These are phyloP conservation scores for Cercospora zeina DNA, from an alignment of 2,329 filamentous ascomycete genomes.

Conservation along the genomic window DNA sequence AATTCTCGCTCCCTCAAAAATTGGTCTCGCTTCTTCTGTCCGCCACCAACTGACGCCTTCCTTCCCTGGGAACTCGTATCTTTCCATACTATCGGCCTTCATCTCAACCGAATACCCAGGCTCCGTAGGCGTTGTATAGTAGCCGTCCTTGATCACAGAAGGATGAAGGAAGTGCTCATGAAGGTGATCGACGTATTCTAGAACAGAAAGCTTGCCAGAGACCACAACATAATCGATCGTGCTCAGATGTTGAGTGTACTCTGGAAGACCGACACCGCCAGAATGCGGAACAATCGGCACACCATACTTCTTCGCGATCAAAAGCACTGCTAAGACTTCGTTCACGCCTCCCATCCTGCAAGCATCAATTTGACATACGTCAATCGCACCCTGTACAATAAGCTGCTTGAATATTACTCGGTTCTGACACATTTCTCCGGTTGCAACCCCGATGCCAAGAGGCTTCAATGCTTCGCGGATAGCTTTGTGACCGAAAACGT, in stretches of 20 bases:
- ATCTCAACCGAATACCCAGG: slow-evolving; percentile 92
- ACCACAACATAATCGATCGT: slow-evolving; percentile 93
- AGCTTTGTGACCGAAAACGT: slow-evolving; percentile 83
- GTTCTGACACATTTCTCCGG: slow-evolving; percentile 95
- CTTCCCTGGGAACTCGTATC: slow-evolving; percentile 73
- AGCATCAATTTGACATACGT: slow-evolving; percentile 86
- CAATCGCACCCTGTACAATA: slow-evolving; percentile 74
- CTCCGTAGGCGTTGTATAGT: slow-evolving; percentile 80
- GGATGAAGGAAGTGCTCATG: slow-evolving; percentile 92
- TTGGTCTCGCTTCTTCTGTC: slow-evolving; percentile 73
- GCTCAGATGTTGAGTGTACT: slow-evolving; percentile 90
- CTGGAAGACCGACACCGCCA: slow-evolving; percentile 84
- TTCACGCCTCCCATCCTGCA: slow-evolving; percentile 89
- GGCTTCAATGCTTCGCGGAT: slow-evolving; percentile 77
- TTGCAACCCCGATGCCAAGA: slow-evolving; percentile 78
- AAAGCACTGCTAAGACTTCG: slow-evolving; percentile 84
- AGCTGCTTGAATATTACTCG: slow-evolving; percentile 93
- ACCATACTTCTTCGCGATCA: slow-evolving; percentile 77
- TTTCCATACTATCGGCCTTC: slow-evolving; percentile 83
- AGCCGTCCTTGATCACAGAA: slow-evolving; percentile 75
- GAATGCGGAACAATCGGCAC: slow-evolving; percentile 87
- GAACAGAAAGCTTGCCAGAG: slow-evolving; percentile 69
- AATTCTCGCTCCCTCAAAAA: slow-evolving; percentile 59
- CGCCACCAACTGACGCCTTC: slow-evolving; percentile 83
- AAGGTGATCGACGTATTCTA: slow-evolving; percentile 91